A percentile compares a stretch with the other conserved stretches of the same genome.
phyloP scores from a whole-genome alignment of 495 filamentous ascomycete species.

The Bacidia gigantensis region DNA sequence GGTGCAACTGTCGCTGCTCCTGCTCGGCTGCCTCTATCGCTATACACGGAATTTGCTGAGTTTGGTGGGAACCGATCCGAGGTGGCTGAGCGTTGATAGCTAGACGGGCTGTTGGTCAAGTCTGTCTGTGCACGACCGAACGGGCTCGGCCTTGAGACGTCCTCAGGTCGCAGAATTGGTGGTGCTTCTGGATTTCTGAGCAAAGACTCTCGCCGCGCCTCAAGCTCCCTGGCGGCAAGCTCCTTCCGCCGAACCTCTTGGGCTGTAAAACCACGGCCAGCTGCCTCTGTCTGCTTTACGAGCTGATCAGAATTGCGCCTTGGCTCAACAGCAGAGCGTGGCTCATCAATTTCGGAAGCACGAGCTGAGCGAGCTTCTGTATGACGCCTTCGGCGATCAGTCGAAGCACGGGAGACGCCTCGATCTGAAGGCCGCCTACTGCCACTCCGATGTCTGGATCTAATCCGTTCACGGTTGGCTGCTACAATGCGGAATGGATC shows the following conservation, averaged over 20 bases:
- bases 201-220: slow-evolving; percentile 72
- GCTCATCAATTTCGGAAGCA: slow-evolving; percentile 30
- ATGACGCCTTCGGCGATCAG: slow-evolving; percentile 29
- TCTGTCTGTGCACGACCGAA: slow-evolving; percentile 24
- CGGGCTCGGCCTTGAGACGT: slow-evolving; percentile 24
- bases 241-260: slow-evolving; percentile 53
- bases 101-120: slow-evolving; percentile 21
- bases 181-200: slow-evolving; percentile 66
- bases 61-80: slow-evolving; percentile 11
- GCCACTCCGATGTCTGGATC: slow-evolving; percentile 43
- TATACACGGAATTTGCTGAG: slow-evolving; percentile 2
- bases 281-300: slow-evolving; percentile 3
- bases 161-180: slow-evolving; percentile 65
- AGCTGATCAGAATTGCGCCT: slow-evolving; percentile 15
- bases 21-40: slow-evolving; percentile 6
- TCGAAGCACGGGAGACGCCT: slow-evolving; percentile 33
- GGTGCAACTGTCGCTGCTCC: slow-evolving; percentile 20
- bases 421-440: slow-evolving; percentile 43
- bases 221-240: slow-evolving; percentile 69
- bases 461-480: slow-evolving; percentile 47
- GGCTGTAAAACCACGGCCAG: slow-evolving; percentile 14
- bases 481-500: slow-evolving; percentile 46
- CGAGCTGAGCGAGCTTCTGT: slow-evolving; percentile 23
- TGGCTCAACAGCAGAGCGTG: slow-evolving; percentile 15
- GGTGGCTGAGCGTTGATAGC: slow-evolving; percentile 13